phyloP scores from a whole-genome alignment of 2,329 filamentous ascomycete genomes.

The Parastagonospora nodorum region DNA sequence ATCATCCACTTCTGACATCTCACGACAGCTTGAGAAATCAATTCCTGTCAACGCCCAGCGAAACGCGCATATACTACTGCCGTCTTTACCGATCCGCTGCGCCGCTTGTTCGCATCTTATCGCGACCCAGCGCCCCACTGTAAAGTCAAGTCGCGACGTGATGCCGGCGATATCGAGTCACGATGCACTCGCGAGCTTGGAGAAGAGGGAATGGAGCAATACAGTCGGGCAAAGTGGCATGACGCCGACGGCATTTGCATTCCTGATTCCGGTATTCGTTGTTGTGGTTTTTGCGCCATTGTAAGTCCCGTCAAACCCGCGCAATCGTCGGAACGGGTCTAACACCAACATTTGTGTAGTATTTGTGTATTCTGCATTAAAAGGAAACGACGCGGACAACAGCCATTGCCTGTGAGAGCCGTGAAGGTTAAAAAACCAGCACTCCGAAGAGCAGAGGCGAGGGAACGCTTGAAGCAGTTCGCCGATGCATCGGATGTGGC shows the following conservation, averaged over 20 bases:
- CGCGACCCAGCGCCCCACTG: neutral
- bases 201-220: slow-evolving; percentile 18
- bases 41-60: neutral
- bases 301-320: slow-evolving; percentile 19
- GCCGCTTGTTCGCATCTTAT: neutral
- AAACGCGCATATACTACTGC: neutral
- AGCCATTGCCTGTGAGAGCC: slow-evolving; percentile 1
- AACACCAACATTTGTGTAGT: slow-evolving; percentile 12
- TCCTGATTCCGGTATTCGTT: slow-evolving; percentile 35
- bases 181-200: slow-evolving; percentile 4
- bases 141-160: neutral
- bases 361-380: slow-evolving; percentile 29
- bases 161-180: slow-evolving; percentile 18
- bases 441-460: slow-evolving; percentile 25
- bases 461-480: slow-evolving; percentile 25
- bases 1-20: no score
- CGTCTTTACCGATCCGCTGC: neutral
- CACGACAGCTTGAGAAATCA: neutral
- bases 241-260: slow-evolving; percentile 35
- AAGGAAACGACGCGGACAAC: slow-evolving; percentile 12
- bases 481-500: slow-evolving; percentile 20
- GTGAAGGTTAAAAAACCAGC: slow-evolving; percentile 20
- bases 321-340: neutral
- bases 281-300: slow-evolving; percentile 35
- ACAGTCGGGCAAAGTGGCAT: slow-evolving; percentile 25